Conservation (phyloP, 2,329 filamentous ascomycete species). For the Sporothrix dimorphospora region DNA sequence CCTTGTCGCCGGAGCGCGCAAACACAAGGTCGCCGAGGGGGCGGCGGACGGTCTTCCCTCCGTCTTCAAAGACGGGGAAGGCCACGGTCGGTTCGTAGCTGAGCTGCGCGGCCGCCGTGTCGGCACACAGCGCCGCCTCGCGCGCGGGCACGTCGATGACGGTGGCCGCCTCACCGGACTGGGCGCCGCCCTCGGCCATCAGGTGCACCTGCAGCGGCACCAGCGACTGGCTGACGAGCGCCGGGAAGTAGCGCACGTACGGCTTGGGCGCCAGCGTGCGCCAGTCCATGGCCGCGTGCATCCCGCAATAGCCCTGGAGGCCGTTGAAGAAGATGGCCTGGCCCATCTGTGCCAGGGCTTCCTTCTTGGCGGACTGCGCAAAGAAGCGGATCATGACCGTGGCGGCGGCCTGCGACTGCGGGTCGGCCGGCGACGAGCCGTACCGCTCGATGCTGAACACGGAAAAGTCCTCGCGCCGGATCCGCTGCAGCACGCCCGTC, state of each 20-base stretch:
- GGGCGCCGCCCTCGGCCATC: neutral
- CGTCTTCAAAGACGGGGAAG: neutral
- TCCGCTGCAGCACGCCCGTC: slow-evolving; percentile 37
- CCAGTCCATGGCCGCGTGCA: slow-evolving; percentile 44
- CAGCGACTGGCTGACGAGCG: slow-evolving; percentile 31
- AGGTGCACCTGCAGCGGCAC: slow-evolving; percentile 29
- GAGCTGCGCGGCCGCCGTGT: slow-evolving; percentile 9
- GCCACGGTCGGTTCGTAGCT: slow-evolving; percentile 30
- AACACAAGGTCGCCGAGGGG: slow-evolving; percentile 41
- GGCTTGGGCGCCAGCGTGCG: slow-evolving; percentile 42
- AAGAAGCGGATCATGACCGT: slow-evolving; percentile 50
- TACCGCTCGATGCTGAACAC: slow-evolving; percentile 41
- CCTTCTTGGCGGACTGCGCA: slow-evolving; percentile 39
- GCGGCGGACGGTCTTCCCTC: slow-evolving; percentile 28
- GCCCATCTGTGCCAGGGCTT: slow-evolving; percentile 30
- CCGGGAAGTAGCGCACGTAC: slow-evolving; percentile 43
- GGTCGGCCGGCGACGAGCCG: slow-evolving; percentile 35
- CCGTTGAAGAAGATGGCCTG: slow-evolving; percentile 29
- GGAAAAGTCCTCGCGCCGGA: slow-evolving; percentile 37
- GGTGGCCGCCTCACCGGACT: neutral
- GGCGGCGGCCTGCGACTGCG: slow-evolving; percentile 42
- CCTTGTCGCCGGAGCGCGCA: slow-evolving; percentile 43
- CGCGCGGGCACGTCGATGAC: slow-evolving; percentile 18
- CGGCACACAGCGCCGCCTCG: slow-evolving; percentile 8
- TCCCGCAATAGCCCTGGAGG: slow-evolving; percentile 39